Evolutionary conservation across 1,139 yeast genomes (phyloP), one percentile per base, ranked within the genome.

Genomic region (Yamadazyma oceani): DNA sequence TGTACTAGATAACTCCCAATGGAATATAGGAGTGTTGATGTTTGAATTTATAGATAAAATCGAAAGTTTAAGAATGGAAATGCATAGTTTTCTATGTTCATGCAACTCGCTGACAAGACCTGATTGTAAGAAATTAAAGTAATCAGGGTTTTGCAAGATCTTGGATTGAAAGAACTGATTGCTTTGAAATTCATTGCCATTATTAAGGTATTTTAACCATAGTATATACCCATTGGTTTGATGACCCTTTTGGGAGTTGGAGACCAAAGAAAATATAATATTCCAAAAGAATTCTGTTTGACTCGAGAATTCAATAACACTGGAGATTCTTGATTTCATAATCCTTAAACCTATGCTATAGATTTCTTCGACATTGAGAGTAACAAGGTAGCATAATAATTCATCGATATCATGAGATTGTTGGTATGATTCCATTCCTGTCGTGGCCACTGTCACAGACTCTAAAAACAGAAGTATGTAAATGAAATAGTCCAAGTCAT

Each of bases 81-180:
- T 62, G n/a, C 83, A 71, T 50, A 79, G 78, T 55, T 87, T 88
- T 35, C 89, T 73, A 40, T 77, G 80, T 44, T 86, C 95, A 51
- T 85, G 90, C 0, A 78, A 66, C 5, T 62, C 55, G 39, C 80
- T 73, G 11, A 73, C 69, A 26, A 87, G 61, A 0, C 88, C 85
- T 11, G 51, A 48, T 48, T 83, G 87, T 23, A 88, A 54, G 9
- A 57, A 50, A 9, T 45, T 37, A 95, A 96, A 88, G 54, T 84
- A 87, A 10, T 29, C 22, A 2, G 56, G 48, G 3, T 69, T 65
- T 10, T 45, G 41, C 17, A 57, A 50, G 4, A 81, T 46, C 2
- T 69, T 48, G 0, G 41, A 25, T 34, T 73, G 72, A 39, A 75
- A 71, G 16, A 39, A 41, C 1, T 36, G 25, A 14, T 58, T 52